Evolutionary conservation across 2,329 filamentous ascomycete genomes (phyloP).

Genomic region (Dissoconium aciculare): DNA sequence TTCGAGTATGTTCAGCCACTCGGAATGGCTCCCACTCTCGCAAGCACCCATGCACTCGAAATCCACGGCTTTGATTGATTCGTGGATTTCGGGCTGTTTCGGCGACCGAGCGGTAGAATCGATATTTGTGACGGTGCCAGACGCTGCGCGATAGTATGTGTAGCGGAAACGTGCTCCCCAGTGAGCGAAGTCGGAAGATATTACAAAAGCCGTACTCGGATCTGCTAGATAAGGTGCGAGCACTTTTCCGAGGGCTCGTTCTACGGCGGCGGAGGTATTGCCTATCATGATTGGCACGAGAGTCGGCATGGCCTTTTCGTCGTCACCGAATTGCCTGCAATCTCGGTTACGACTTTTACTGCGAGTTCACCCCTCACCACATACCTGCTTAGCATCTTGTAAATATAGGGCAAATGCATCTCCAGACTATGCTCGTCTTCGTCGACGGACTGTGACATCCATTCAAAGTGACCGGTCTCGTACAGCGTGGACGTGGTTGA

Average conservation of each 20-base stretch:
- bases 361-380: background rate
- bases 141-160: conserved; percentile 53
- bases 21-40: conserved; percentile 54
- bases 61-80: conserved; percentile 71
- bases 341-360: background rate
- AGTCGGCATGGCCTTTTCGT: conserved; percentile 46
- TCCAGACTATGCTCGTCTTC: conserved; percentile 83
- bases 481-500: conserved; percentile 39
- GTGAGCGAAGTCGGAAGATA: conserved; percentile 94
- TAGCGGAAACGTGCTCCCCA: conserved; percentile 82
- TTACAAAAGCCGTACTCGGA: conserved; percentile 62
- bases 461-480: conserved; percentile 41
- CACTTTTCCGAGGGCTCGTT: conserved; percentile 53
- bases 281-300: conserved; percentile 81
- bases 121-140: conserved; percentile 26
- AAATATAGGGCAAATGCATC: conserved; percentile 91
- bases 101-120: conserved; percentile 29
- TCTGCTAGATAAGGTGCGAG: conserved; percentile 66
- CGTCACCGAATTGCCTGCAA: conserved; percentile 20
- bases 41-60: conserved; percentile 72
- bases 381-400: conserved; percentile 51
- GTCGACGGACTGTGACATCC: conserved; percentile 54
- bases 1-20: conserved; percentile 53
- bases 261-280: conserved; percentile 49
- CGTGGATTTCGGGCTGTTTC: conserved; percentile 50